Conservation (phyloP, 345 rosid species). For the Populus alba region DNA sequence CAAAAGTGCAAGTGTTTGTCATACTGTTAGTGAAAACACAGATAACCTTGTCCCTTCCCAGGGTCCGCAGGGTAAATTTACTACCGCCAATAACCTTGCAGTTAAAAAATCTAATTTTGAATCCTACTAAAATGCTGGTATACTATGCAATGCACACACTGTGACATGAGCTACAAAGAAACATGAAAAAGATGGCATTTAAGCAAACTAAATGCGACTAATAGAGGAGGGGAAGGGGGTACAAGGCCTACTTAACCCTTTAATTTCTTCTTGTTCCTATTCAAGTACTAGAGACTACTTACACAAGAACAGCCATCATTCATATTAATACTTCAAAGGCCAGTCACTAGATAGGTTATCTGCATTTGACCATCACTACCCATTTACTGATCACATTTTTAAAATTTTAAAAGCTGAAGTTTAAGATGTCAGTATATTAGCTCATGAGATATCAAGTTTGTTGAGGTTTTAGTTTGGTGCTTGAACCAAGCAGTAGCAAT, state of each 20-base stretch:
- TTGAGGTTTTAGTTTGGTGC: background rate
- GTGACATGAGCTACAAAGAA: background rate
- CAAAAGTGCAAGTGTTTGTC: background rate
- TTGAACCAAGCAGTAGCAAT: background rate
- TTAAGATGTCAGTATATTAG: background rate
- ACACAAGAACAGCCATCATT: background rate
- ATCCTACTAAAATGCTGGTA: background rate
- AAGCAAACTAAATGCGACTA: background rate
- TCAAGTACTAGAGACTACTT: background rate
- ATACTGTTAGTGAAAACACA: background rate
- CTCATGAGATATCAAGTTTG: no score
- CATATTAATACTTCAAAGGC: background rate
- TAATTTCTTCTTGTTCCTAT: background rate
- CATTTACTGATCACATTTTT: background rate
- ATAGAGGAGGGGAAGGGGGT: background rate
- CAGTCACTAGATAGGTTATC: background rate
- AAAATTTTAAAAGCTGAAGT: background rate
- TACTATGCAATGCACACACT: background rate
- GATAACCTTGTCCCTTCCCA: background rate
- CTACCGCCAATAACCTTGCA: background rate
- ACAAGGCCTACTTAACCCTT: background rate
- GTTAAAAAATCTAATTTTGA: background rate
- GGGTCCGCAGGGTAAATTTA: background rate
- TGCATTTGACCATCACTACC: no score
- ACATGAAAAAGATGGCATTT: background rate